Conservation (phyloP, 1,284 basidiomycete genomes). For the Moniliella sp. region DNA sequence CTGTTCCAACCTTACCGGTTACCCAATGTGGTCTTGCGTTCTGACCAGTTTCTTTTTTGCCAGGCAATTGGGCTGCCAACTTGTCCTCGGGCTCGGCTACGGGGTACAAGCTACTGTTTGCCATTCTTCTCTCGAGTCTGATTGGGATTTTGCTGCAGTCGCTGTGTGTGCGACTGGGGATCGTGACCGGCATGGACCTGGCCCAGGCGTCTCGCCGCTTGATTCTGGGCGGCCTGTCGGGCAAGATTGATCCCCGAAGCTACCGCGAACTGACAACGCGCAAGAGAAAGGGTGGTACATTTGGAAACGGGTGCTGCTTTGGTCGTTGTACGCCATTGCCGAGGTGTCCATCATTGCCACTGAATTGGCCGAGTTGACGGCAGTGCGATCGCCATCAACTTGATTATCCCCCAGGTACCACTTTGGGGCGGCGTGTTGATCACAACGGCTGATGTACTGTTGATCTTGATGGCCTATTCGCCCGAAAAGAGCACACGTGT, state of each 20-base stretch:
- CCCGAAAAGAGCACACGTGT: slow-evolving; percentile 28
- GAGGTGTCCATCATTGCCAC: slow-evolving; percentile 54
- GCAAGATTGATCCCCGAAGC: not conserved
- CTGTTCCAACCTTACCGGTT: no score
- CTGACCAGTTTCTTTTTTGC: no score
- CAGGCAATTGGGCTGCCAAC: slow-evolving; percentile 30
- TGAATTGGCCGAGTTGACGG: slow-evolving; percentile 49
- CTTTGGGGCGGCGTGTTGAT: slow-evolving; percentile 43
- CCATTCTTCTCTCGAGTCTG: slow-evolving; percentile 61
- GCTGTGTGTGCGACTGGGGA: slow-evolving; percentile 40
- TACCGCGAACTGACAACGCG: no score
- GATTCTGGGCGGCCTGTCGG: slow-evolving; percentile 15
- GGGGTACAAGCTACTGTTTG: slow-evolving; percentile 65
- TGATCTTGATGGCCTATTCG: slow-evolving; percentile 41
- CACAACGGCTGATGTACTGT: slow-evolving; percentile 60
- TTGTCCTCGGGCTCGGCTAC: slow-evolving; percentile 28
- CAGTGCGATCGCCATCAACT: slow-evolving; percentile 52
- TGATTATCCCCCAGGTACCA: slow-evolving; percentile 54
- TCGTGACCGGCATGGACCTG: slow-evolving; percentile 36
- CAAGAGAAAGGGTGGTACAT: no score
- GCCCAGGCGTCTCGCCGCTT: slow-evolving; percentile 15
- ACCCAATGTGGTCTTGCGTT: no score
- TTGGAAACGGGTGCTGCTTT: slow-evolving; percentile 52
- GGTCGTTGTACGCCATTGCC: slow-evolving; percentile 39
- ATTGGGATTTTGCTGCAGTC: slow-evolving; percentile 60